Evolutionary conservation across 2,329 filamentous ascomycete species (phyloP).

Genomic region (Xylariaceae sp.): DNA sequence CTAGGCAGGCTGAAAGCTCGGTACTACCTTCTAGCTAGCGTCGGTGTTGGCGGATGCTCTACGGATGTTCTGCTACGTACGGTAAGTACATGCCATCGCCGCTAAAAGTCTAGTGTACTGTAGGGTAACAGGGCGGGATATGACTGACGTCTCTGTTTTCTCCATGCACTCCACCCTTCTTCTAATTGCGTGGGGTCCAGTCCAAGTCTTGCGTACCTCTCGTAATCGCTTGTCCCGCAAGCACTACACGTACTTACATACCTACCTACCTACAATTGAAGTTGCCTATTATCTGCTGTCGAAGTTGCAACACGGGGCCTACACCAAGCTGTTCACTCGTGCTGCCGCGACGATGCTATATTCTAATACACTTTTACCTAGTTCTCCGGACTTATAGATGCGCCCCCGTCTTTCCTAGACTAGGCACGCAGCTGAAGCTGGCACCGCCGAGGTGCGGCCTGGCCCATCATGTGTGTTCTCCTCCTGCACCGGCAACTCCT

Average conservation of each 20-base stretch:
- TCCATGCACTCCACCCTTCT: too few species aligned
- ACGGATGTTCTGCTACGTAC: too few species aligned
- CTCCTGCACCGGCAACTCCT: neutral
- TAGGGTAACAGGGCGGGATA: too few species aligned
- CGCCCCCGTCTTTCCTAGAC: conserved; percentile 4
- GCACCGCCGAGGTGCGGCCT: conserved; percentile 36
- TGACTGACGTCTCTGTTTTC: too few species aligned
- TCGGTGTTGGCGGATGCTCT: too few species aligned
- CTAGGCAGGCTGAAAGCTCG: too few species aligned
- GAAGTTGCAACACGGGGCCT: neutral
- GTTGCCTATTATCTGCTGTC: conserved; percentile 2
- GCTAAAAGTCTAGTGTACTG: too few species aligned
- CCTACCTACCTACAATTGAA: neutral
- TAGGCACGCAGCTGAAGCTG: conserved; percentile 19
- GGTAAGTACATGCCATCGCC: too few species aligned
- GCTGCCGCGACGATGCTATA: conserved; percentile 26
- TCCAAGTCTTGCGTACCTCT: conserved; percentile 2
- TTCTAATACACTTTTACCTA: conserved; percentile 16
- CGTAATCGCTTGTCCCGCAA: conserved; percentile 9
- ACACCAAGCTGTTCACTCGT: neutral
- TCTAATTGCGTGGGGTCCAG: conserved; percentile 17
- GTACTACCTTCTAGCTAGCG: too few species aligned
- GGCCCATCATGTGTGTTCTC: conserved; percentile 38
- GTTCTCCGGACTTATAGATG: conserved; percentile 31
- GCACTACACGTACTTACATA: too few species aligned